These are phyloP conservation scores for Aspergillus homomorphus DNA, from an alignment of 495 filamentous ascomycete species.

Conservation along the genomic window DNA sequence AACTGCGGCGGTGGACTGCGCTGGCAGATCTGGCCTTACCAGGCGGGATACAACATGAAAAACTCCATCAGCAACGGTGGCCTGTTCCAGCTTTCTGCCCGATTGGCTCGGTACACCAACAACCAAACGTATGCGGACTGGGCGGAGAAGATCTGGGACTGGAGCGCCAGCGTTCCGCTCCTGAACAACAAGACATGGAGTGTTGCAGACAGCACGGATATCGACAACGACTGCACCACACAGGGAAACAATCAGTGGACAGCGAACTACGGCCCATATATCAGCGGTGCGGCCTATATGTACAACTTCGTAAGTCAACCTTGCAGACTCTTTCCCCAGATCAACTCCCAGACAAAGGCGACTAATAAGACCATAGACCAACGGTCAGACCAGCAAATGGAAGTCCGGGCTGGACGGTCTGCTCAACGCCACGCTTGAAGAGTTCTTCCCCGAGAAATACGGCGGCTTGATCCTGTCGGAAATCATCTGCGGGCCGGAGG, in stretches of 20 bases:
- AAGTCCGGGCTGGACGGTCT: conserved; percentile 53
- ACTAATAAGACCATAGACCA: conserved; percentile 33
- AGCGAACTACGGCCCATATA: conserved; percentile 73
- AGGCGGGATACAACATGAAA: conserved; percentile 76
- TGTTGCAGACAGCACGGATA: conserved; percentile 65
- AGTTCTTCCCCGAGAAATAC: conserved; percentile 55
- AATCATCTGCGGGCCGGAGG: conserved; percentile 62
- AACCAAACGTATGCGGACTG: conserved; percentile 74
- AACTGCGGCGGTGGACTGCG: conserved; percentile 74
- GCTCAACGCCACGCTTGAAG: conserved; percentile 42
- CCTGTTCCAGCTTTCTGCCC: conserved; percentile 74
- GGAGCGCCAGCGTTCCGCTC: conserved; percentile 58
- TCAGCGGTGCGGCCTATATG: conserved; percentile 74
- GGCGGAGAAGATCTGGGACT: conserved; percentile 70
- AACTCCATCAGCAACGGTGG: conserved; percentile 75
- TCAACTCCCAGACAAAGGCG: neutral
- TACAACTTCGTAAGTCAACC: conserved; percentile 59
- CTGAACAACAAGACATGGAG: conserved; percentile 46
- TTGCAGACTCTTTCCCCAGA: neutral
- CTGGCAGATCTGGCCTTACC: conserved; percentile 83
- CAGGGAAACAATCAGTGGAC: conserved; percentile 67
- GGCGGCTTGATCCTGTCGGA: conserved; percentile 58
- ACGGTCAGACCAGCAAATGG: conserved; percentile 48
- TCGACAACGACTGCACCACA: conserved; percentile 53
- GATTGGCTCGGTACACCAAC: conserved; percentile 69